Base-by-base conservation (phyloP, 805 yeast species). In the Wickerhamiella cacticola region DNA sequence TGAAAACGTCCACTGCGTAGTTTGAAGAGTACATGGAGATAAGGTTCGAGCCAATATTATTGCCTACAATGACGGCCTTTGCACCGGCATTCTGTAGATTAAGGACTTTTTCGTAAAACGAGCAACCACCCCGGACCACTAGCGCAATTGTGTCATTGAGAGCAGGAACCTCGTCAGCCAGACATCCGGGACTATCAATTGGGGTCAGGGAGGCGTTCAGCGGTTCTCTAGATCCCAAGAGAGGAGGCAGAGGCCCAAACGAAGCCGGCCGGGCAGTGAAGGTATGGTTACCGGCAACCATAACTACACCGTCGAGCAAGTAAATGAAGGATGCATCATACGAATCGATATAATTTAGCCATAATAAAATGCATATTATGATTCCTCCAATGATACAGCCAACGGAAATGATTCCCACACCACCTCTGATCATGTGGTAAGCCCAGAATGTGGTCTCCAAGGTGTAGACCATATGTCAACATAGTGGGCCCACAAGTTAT, bases 11-110 rank as follows among this genome's bases (percentile, higher is more conserved):
- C 45, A 63, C 67, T 45, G 72, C 68, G 50, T 68, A 73, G 22
- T 64, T 64, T 33, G 66, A 61, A 2, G 76, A 70, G 56, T 69
- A 76, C 80, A 76, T 76, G 21, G 79, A 74, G 21, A 76, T 66
- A 47, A 75, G 63, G 5, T 76, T 72, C 16, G 66, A 58, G 33
- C 59, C 57, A 5, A 65, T 70, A 55, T 74, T 70, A 56, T 77
- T 78, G 26, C 78, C 81, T 7, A 78, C 69, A n/a, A 78, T 62
- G 9, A 77, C 74, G 5, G 76, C 75, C 12, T 51, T 57, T 0
- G 81, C 80, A 12, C 73, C 72, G 49, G 59, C 62, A 1, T 59
- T 57, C 49, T 75, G 64, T 45, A 78, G 55, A 48, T 68, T 66
- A 34, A 63, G 55, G 15, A 77, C 72, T 55, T 78, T 78, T 13